Conservation (phyloP, 148 eudicot species). For the Chenopodium formosanum region DNA sequence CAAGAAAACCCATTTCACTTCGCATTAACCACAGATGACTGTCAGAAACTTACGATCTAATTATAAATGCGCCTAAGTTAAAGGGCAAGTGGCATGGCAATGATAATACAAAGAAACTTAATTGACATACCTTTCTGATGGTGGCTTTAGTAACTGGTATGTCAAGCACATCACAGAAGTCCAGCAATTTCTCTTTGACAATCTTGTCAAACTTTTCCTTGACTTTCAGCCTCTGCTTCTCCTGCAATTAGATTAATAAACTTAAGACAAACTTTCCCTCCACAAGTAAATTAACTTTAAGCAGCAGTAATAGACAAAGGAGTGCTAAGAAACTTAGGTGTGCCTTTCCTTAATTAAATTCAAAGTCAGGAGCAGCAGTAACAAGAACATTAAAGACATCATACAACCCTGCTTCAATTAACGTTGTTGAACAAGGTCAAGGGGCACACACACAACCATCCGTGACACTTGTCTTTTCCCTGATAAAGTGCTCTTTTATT, state of each 20-base stretch:
- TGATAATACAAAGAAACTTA: not conserved
- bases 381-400: not conserved
- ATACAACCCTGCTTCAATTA: not conserved
- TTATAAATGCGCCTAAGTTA: not conserved
- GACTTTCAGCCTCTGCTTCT: slow-evolving; percentile 77
- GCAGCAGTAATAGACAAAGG: slow-evolving; percentile 1
- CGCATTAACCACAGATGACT: not conserved
- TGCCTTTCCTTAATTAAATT: not conserved
- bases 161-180: slow-evolving; percentile 84
- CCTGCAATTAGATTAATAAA: slow-evolving; percentile 44
- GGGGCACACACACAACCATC: not conserved
- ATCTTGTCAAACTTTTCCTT: slow-evolving; percentile 88
- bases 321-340: not conserved
- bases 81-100: not conserved
- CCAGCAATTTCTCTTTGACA: slow-evolving; percentile 74
- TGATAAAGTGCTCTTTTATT: not conserved
- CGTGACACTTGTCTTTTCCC: not conserved
- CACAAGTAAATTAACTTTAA: not conserved
- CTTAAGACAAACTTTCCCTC: not conserved
- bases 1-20: not conserved
- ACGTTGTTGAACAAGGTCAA: not conserved
- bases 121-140: slow-evolving; percentile 64
- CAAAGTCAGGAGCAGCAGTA: not conserved
- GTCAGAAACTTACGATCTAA: not conserved
- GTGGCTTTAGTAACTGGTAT: slow-evolving; percentile 59